Evolutionary conservation across 805 yeast species (phyloP), one percentile per base, ranked within the genome.

Genomic region (Jamesozyma piceae): DNA sequence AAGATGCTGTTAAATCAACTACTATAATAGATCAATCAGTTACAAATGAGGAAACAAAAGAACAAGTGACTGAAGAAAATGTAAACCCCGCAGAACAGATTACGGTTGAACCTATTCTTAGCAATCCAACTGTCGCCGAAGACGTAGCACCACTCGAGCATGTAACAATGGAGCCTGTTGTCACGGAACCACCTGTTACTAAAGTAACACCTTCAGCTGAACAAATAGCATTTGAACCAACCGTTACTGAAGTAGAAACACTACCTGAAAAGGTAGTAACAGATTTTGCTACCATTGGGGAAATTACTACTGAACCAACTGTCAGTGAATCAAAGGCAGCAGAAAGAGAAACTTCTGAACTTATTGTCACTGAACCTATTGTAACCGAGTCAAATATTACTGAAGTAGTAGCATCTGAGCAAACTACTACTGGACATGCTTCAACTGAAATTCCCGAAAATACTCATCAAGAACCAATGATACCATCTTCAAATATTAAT

Each of bases 1-100:
- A 44, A 35, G 45, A 39, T 39, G 38, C 50, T 38, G 27, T 5
- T n/a, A 5, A 32, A 13, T 18, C 19, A 6, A 18, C 6, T 18
- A 6, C 6, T 17, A 18, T 6, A 32, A 15, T 18, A 6, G 35
- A 32, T 5, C 11, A 32, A 9, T 14, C 33, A n/a, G 33, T 30
- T 30, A 30, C 33, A 13, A 26, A 8, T 26, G 28, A 26, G 11
- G 33, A 30, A n/a, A 30, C 33, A 30, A 26, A 26, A 26, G 11
- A 26, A 11, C 10, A 8, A 6, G 28, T 24, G 6, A 24, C 28
- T 8, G 28, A 24, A 24, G 10, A 6, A 8, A 11, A 6, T 24
- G 28, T 24, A 24, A n/a, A n/a, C n/a, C n/a, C n/a, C n/a, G 28
- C 28, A 24, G 28, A 24, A 11, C 11, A 6, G 6, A 11, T 24